These are phyloP conservation scores for Raphanus raphanistrum DNA, from an alignment of 345 rosid genomes.

Conservation along the genomic window DNA sequence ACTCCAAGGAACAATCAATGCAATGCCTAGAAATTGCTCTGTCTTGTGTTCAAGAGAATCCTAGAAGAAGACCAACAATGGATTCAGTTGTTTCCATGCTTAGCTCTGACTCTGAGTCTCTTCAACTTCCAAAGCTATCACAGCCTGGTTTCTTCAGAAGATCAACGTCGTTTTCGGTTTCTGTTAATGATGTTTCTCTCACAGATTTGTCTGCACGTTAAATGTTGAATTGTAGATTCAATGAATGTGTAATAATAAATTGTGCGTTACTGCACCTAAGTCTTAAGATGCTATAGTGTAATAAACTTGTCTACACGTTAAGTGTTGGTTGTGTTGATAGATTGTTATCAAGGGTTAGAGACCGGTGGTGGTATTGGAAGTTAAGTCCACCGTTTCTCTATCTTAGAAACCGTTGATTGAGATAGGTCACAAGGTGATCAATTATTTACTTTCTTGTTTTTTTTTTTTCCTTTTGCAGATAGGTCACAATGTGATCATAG, in stretches of 20 bases:
- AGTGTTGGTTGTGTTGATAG: background rate
- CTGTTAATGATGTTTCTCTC: conserved; percentile 20
- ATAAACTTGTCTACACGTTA: background rate
- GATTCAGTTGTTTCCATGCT: conserved; percentile 46
- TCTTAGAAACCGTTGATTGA: conserved; percentile 18
- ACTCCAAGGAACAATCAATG: conserved; percentile 17
- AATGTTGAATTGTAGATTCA: background rate
- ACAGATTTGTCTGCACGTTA: conserved; percentile 30
- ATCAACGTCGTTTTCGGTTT: conserved; percentile 12
- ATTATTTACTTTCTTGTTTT: background rate
- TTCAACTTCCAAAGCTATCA: conserved; percentile 40
- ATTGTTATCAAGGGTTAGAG: conserved; percentile 33
- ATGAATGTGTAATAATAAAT: background rate
- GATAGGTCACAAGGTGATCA: conserved; percentile 76
- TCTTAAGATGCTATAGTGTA: conserved; percentile 5
- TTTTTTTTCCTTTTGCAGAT: conserved; percentile 46
- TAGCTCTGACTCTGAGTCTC: conserved; percentile 32
- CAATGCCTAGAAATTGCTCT: conserved; percentile 40
- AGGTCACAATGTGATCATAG: conserved; percentile 79
- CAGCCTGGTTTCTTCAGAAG: conserved; percentile 44
- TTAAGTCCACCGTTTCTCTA: background rate
- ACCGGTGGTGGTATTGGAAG: conserved; percentile 13
- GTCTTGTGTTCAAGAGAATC: conserved; percentile 45
- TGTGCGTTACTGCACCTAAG: background rate
- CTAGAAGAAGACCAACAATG: conserved; percentile 46